These are phyloP conservation scores for Penicillium frequentans DNA, from an alignment of 2,329 filamentous ascomycete genomes.

Conservation along the genomic window DNA sequence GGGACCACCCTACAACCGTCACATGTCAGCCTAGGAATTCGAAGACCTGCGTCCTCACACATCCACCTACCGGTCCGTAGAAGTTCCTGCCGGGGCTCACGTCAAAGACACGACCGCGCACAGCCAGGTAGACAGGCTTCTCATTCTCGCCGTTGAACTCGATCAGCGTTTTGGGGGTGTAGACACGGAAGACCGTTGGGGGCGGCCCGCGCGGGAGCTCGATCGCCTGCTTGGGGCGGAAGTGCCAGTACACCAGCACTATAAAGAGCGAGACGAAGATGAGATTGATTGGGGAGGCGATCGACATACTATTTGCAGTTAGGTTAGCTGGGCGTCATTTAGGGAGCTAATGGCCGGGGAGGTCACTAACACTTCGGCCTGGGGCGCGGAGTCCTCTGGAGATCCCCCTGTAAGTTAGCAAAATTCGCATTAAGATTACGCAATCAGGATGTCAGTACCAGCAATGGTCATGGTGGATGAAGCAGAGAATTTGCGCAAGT, in stretches of 20 bases:
- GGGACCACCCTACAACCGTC: constrained; percentile 65
- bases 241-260: constrained; percentile 58
- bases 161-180: constrained; percentile 78
- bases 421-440: not conserved
- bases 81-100: constrained; percentile 85
- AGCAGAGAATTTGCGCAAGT: not conserved
- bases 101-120: constrained; percentile 88
- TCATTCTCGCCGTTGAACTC: constrained; percentile 77
- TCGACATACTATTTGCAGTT: constrained; percentile 45
- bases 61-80: constrained; percentile 69
- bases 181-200: constrained; percentile 83
- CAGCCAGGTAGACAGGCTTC: constrained; percentile 82
- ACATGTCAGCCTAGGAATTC: not conserved
- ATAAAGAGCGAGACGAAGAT: constrained; percentile 60
- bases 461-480: not conserved
- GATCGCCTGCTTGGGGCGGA: constrained; percentile 54
- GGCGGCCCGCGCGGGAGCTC: constrained; percentile 54
- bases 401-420: not conserved
- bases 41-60: not conserved
- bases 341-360: not conserved
- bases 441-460: not conserved
- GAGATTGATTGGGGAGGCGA: constrained; percentile 62
- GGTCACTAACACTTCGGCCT: constrained; percentile 38
- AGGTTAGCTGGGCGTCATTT: constrained; percentile 11
- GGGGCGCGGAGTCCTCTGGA: constrained; percentile 22